Percentiles rank a stretch among this genome's conserved stretches.
phyloP scores from a whole-genome alignment of 352 stramenopile genomes.

The Nothophytophthora sp. region DNA sequence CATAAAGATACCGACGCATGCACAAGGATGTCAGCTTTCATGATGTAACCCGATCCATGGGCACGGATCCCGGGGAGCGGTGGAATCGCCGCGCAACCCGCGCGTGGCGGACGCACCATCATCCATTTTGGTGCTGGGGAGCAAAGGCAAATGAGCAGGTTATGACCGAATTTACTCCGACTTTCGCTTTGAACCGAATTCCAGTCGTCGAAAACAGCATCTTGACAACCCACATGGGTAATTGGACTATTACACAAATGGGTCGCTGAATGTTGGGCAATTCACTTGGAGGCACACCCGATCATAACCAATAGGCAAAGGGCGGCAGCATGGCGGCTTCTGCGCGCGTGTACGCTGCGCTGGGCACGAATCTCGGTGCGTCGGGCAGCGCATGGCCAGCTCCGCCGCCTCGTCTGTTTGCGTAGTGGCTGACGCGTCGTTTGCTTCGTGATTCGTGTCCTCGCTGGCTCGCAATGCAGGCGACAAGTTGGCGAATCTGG shows the following conservation, averaged over 20 bases:
- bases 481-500: constrained; percentile 70
- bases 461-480: constrained; percentile 27
- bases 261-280: too few species aligned
- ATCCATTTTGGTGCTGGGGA: constrained; percentile 4
- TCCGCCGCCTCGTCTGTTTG: background rate
- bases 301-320: too few species aligned
- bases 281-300: too few species aligned
- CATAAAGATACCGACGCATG: constrained; percentile 5
- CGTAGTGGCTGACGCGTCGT: background rate
- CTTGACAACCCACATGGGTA: too few species aligned
- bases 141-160: too few species aligned
- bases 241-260: too few species aligned
- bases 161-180: too few species aligned
- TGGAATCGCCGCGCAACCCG: too few species aligned
- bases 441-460: background rate
- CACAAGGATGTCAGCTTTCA: constrained; percentile 1
- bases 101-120: constrained; percentile 22
- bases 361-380: constrained; percentile 79
- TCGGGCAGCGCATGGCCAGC: background rate
- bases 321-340: constrained; percentile 21
- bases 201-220: too few species aligned
- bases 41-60: too few species aligned
- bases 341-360: constrained; percentile 52
- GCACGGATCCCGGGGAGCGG: too few species aligned
- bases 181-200: too few species aligned